These are phyloP conservation scores for Trichoderma sp. DNA, from an alignment of 2,329 filamentous ascomycete species.

Conservation along the genomic window DNA sequence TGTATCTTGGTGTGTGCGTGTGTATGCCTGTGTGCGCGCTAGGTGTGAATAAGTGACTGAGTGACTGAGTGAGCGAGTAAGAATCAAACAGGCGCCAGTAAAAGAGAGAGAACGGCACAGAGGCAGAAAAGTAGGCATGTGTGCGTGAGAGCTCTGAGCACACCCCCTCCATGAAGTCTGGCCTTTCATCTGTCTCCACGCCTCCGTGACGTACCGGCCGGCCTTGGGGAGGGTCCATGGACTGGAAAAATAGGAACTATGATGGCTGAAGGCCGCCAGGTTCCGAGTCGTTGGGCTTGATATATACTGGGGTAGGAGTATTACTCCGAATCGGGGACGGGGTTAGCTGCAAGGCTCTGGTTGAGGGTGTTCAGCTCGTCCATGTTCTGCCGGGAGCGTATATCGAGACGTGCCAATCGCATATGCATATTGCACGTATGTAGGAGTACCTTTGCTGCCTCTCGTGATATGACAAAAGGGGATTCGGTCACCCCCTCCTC, in stretches of 20 bases:
- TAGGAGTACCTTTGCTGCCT: not conserved
- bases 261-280: not conserved
- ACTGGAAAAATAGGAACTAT: not conserved
- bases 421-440: not conserved
- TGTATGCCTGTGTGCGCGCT: not conserved
- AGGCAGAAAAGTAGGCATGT: not conserved
- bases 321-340: not conserved
- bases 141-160: not conserved
- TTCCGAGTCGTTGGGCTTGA: not conserved
- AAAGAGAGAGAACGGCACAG: not conserved
- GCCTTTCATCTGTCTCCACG: not conserved
- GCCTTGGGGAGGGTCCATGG: not conserved
- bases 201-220: not conserved
- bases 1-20: not conserved
- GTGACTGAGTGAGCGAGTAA: not conserved
- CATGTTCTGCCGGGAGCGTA: not conserved
- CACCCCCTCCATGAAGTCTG: not conserved
- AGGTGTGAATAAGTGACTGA: not conserved
- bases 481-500: not conserved
- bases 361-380: slow-evolving; percentile 12
- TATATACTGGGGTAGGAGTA: slow-evolving; percentile 2
- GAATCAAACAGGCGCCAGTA: not conserved
- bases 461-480: slow-evolving; percentile 12
- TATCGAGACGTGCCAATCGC: not conserved
- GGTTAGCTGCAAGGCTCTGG: not conserved